Percentiles rank a stretch among this genome's conserved stretches.
Conservation (phyloP, 257 asterid species). For the Solanum etuberosum region DNA sequence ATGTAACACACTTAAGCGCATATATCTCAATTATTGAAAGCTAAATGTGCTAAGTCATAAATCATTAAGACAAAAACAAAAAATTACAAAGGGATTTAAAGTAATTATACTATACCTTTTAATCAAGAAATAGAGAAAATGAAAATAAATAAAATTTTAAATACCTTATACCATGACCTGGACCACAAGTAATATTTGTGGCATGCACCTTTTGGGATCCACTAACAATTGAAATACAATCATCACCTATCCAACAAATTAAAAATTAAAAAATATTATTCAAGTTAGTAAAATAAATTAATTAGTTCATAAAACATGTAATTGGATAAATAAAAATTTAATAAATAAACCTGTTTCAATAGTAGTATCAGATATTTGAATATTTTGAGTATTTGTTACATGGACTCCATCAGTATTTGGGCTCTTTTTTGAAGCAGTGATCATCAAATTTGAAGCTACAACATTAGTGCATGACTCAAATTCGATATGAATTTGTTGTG, state of each 20-base stretch:
- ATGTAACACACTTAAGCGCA: not conserved
- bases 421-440: constrained; percentile 44
- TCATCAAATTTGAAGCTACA: constrained; percentile 32
- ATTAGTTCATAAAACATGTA: not conserved
- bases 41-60: not conserved
- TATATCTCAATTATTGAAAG: not conserved
- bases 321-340: not conserved
- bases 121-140: not conserved
- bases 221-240: constrained; percentile 64
- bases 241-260: constrained; percentile 42
- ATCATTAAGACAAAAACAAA: not conserved
- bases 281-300: not conserved
- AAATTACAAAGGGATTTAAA: too few relatives aligned
- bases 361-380: constrained; percentile 30
- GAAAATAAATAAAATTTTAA: not conserved
- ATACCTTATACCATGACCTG: constrained; percentile 95
- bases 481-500: constrained; percentile 65
- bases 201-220: constrained; percentile 47
- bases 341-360: constrained; percentile 53
- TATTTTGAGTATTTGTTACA: constrained; percentile 34
- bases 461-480: constrained; percentile 38
- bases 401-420: constrained; percentile 94
- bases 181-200: constrained; percentile 58
- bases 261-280: not conserved
- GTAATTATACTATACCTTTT: not conserved